phyloP scores from a whole-genome alignment of 2,329 filamentous ascomycete species.

The Laburnicola sp. region DNA sequence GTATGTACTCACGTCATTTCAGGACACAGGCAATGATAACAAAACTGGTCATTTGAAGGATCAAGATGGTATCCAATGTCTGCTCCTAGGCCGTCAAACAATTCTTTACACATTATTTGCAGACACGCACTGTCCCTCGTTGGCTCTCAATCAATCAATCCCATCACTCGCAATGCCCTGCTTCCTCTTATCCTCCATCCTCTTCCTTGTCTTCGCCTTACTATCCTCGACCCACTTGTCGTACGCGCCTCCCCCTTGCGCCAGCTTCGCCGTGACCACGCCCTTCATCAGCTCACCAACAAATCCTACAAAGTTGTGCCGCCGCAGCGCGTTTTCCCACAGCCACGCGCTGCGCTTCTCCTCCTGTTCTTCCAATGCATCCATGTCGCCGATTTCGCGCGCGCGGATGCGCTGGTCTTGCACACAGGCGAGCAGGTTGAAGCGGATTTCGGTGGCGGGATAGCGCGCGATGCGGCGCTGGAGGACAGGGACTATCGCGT shows the following conservation, averaged over 20 bases:
- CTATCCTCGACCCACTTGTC: constrained; percentile 73
- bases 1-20: too few species aligned
- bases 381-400: constrained; percentile 77
- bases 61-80: neutral
- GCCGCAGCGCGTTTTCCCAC: constrained; percentile 89
- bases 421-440: constrained; percentile 94
- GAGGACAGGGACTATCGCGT: constrained; percentile 83
- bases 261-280: constrained; percentile 75
- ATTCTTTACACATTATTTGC: neutral
- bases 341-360: constrained; percentile 83
- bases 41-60: neutral
- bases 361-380: constrained; percentile 77
- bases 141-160: constrained; percentile 15
- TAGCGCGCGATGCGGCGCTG: constrained; percentile 83
- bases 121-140: neutral
- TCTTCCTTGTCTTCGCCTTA: constrained; percentile 59
- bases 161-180: constrained; percentile 28
- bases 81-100: neutral
- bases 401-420: constrained; percentile 78
- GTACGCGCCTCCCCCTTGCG: constrained; percentile 67
- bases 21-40: neutral
- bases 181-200: constrained; percentile 52
- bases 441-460: constrained; percentile 83
- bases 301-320: constrained; percentile 97
- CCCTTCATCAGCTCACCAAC: constrained; percentile 87